Base-by-base conservation (phyloP, 2,329 filamentous ascomycete species). In the Botrytis medusae region DNA sequence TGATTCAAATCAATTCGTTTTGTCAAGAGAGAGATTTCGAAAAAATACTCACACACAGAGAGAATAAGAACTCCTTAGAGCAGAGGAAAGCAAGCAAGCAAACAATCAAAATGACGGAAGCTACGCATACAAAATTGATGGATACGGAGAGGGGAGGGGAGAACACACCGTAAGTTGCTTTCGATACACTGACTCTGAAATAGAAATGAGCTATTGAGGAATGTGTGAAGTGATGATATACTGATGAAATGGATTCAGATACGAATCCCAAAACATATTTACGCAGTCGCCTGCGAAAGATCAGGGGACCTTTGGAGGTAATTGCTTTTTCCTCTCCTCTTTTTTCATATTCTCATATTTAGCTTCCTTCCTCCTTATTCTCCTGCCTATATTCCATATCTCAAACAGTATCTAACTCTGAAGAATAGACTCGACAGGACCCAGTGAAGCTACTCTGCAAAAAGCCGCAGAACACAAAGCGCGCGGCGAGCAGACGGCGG, bases 131-230 rank as follows among this genome's bases (percentile, higher is more conserved):
- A 3, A 85, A 85, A 75, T 82, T 90, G 60, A 87, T 91, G 85
- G 85, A 89, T 77, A 90, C 87, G 44, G 86, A 86, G 73, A 83
- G 84, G 29, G 89, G 89, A 78, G 89, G 89, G 76, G 88, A 91
- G 80, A 84, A 84, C 73, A 87, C 86, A 7, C 89, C 89, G 85
- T 89, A 83, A 72, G 82, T 77, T 69, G 29, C 1, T 16, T 14
- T 18, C 8, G 4, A 7, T 9, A 14, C 10, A 5, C 29, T 32
- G 51, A 57, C 14, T 18, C 1, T 16, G 4, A 18, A 14, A 10
- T 22, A 1, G 16, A 8, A 54, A 9, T 42, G 48, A 6, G 37
- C 1, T 29, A 16, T 57, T 22, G 62, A 25, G 25, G 7, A 4
- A 61, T 37, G 8, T 3, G 4, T 29, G 42, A n/a, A 29, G 20